Evolutionary conservation across 1,284 basidiomycete genomes (phyloP), one percentile per base, ranked within the genome.

Genomic region (Moniliella sp.): DNA sequence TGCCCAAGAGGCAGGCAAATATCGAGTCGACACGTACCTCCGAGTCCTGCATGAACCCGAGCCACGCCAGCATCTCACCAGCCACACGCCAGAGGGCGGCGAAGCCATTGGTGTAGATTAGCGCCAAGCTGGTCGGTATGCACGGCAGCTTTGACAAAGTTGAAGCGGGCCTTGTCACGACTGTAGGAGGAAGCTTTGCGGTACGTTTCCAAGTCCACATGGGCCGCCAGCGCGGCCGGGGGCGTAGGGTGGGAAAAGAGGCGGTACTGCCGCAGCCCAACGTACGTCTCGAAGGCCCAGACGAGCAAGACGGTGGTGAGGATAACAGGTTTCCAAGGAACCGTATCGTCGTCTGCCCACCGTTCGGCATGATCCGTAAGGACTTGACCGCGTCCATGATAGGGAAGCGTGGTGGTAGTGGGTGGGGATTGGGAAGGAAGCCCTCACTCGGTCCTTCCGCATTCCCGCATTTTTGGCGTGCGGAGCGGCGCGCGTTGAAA

Each of bases 151-250:
- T 75, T 72, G 42, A 82, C 59, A 28, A 91, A 64, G 1, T 72
- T 70, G 61, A 79, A 88, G 48, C 71, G 71, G n/a, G 83, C 76
- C 64, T 94, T 93, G 69, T 88, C 81, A 31, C 70, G 71, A 12
- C 82, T 80, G 64, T 97, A 97, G 16, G 67, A 64, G 61, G 94
- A 86, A 1, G 82, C 84, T 53, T 91, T 91, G 39, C 72, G 64
- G 62, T 84, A 91, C 4, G 74, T 75, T 1, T 76, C 72, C 11
- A 66, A 58, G 5, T 69, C 68, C 44, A 91, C 76, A 55, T 88
- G 76, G 0, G 64, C 63, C 1, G 70, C 72, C 3, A 93, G 70
- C 1, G 72, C 74, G 0, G 70, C 58, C 0, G 84, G 84, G 0
- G 83, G 81, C n/a, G 68, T 64, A 0, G 68, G 69, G 46, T 76